Percentiles rank a stretch among this genome's conserved stretches.
These are phyloP conservation scores for Fraxinus paxiana DNA, from an alignment of 305 asterid genomes.

Conservation along the genomic window DNA sequence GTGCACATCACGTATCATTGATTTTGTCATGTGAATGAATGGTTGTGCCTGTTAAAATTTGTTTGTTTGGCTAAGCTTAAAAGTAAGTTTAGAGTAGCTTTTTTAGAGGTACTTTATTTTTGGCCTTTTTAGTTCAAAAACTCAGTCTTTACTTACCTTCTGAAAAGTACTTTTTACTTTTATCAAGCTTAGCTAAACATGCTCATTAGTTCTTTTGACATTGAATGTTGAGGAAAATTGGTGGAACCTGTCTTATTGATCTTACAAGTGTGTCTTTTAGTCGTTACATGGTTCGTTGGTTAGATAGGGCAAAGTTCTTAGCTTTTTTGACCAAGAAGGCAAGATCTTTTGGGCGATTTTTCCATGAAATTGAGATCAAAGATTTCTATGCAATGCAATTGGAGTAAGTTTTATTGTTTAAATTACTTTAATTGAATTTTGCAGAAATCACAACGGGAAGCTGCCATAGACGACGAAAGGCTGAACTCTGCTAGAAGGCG, in stretches of 20 bases:
- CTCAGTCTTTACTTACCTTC: neutral
- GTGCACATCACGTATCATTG: neutral
- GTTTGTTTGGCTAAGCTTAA: neutral
- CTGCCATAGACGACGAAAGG: constrained; percentile 60
- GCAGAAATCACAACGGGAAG: constrained; percentile 69
- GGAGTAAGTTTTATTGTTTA: neutral
- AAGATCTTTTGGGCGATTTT: neutral
- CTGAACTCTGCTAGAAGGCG: constrained; percentile 75
- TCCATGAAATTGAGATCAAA: neutral
- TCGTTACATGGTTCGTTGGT: neutral
- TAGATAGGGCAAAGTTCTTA: neutral
- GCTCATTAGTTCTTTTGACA: neutral
- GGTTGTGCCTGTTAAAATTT: neutral
- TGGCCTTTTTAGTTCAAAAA: neutral
- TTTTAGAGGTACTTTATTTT: neutral
- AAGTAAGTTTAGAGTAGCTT: neutral
- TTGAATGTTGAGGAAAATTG: neutral
- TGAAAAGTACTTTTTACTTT: neutral
- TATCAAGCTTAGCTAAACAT: neutral
- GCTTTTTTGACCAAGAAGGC: neutral
- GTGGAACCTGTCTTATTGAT: neutral
- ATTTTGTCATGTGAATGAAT: neutral
- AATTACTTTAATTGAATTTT: constrained; percentile 27
- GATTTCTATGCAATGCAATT: constrained; percentile 2
- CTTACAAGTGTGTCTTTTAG: neutral